A percentile compares a stretch with the other conserved stretches of the same genome.
Evolutionary conservation across 2,329 filamentous ascomycete genomes (phyloP).

Genomic region (Moelleriella libera): DNA sequence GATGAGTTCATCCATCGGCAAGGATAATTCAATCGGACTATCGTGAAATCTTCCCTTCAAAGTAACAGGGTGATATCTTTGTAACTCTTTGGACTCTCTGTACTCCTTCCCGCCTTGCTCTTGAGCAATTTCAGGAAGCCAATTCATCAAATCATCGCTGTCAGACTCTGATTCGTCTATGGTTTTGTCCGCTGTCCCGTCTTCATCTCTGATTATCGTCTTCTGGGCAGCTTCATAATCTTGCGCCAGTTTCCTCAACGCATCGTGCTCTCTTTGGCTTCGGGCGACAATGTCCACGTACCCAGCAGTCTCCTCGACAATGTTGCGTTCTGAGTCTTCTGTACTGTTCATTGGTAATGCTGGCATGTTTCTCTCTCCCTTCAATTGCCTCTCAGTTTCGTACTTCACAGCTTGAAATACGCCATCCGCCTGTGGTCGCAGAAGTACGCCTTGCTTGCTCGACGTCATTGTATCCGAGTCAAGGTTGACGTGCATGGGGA

Average conservation of each 20-base stretch:
- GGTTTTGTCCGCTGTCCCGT: neutral
- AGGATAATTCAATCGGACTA: conserved; percentile 56
- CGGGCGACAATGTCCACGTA: conserved; percentile 35
- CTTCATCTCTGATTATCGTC: conserved; percentile 18
- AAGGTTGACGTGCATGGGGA: conserved; percentile 25
- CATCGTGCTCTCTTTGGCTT: conserved; percentile 39
- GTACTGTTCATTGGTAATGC: neutral
- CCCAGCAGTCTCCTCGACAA: conserved; percentile 14
- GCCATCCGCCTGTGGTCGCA: conserved; percentile 42
- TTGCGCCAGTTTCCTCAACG: conserved; percentile 38
- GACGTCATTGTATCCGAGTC: conserved; percentile 8
- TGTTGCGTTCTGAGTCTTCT: too few relatives aligned
- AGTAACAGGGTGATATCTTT: conserved; percentile 62
- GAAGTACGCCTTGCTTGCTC: conserved; percentile 26
- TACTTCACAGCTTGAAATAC: conserved; percentile 48
- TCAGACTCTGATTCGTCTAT: conserved; percentile 11
- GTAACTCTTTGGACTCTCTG: conserved; percentile 15
- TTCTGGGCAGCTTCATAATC: conserved; percentile 37
- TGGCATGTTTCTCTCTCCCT: conserved; percentile 2
- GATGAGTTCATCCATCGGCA: conserved; percentile 57
- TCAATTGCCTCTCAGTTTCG: conserved; percentile 9
- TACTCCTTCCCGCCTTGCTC: conserved; percentile 17
- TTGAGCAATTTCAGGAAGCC: conserved; percentile 16
- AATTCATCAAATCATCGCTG: conserved; percentile 10
- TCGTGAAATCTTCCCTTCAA: conserved; percentile 60